phyloP scores from a whole-genome alignment of 2,329 filamentous ascomycete species.

The Metarhizium album region DNA sequence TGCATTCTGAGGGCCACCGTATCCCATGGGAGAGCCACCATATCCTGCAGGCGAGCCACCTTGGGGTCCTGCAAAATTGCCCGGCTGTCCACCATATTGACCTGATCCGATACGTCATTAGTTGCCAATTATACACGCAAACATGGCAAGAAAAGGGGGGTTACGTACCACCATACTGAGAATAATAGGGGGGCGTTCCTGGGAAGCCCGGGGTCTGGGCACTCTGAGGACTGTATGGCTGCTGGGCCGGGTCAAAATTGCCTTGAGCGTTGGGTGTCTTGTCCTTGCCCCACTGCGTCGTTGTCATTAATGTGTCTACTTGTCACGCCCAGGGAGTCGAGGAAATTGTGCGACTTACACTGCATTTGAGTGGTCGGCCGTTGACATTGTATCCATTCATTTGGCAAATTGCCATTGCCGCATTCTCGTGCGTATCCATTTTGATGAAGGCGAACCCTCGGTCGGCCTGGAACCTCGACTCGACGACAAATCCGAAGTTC shows the following conservation, averaged over 20 bases:
- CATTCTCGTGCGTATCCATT: constrained; percentile 97
- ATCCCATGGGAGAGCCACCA: constrained; percentile 58
- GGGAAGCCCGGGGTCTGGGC: constrained; percentile 63
- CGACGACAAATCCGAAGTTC: constrained; percentile 95
- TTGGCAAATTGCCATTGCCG: constrained; percentile 96
- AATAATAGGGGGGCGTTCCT: constrained; percentile 79
- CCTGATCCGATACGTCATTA: constrained; percentile 18
- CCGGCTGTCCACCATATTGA: constrained; percentile 55
- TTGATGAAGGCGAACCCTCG: constrained; percentile 98
- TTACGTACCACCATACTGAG: constrained; percentile 77
- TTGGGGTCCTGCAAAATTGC: constrained; percentile 52
- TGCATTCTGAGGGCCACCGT: constrained; percentile 62
- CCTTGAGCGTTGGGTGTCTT: constrained; percentile 64
- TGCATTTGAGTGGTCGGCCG: constrained; percentile 93
- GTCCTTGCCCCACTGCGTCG: constrained; percentile 88
- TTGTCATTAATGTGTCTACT: constrained; percentile 1
- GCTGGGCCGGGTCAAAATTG: constrained; percentile 62
- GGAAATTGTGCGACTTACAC: constrained; percentile 55
- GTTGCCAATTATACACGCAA: not conserved
- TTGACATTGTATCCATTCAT: constrained; percentile 98
- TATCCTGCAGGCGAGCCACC: constrained; percentile 52
- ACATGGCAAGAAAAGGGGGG: not conserved
- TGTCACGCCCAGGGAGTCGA: not conserved
- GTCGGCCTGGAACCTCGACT: constrained; percentile 96
- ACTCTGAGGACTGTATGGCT: constrained; percentile 61